phyloP scores from a whole-genome alignment of 176 grass and related monocot genomes.

The Oryza longistaminata region DNA sequence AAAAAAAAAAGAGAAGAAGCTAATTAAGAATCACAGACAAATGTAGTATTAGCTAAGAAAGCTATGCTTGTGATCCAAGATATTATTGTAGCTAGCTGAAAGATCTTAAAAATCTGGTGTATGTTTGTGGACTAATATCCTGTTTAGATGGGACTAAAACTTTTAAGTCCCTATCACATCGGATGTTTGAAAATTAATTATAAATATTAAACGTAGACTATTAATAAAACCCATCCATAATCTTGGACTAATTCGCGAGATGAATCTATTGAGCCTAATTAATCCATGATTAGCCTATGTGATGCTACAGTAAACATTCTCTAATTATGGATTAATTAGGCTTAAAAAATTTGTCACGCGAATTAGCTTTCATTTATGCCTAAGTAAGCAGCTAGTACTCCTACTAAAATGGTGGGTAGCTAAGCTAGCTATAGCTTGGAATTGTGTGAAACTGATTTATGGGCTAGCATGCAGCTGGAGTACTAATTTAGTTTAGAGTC shows the following conservation, averaged over 20 bases:
- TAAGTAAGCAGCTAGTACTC: background rate
- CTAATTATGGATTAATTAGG: no score
- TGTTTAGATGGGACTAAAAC: no score
- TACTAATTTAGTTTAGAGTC: conserved; percentile 10
- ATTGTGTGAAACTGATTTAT: conserved; percentile 14
- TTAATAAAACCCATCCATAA: no score
- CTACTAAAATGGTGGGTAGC: background rate
- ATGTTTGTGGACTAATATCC: conserved; percentile 4
- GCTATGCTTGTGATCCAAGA: conserved; percentile 28
- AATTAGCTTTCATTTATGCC: no score
- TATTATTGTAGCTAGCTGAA: background rate
- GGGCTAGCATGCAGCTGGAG: background rate
- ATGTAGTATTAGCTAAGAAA: background rate
- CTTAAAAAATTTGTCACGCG: no score
- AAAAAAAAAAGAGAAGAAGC: background rate
- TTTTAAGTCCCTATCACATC: no score
- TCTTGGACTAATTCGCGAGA: no score
- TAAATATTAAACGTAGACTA: no score
- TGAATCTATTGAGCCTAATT: no score
- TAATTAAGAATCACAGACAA: background rate
- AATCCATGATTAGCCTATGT: no score
- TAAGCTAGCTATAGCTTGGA: conserved; percentile 8
- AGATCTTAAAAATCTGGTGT: conserved; percentile 16
- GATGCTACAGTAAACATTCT: no score
- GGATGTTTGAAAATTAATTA: no score